Evolutionary conservation across 164 flowering plant genomes (phyloP).

Genomic region (Nymphaea thermarum): DNA sequence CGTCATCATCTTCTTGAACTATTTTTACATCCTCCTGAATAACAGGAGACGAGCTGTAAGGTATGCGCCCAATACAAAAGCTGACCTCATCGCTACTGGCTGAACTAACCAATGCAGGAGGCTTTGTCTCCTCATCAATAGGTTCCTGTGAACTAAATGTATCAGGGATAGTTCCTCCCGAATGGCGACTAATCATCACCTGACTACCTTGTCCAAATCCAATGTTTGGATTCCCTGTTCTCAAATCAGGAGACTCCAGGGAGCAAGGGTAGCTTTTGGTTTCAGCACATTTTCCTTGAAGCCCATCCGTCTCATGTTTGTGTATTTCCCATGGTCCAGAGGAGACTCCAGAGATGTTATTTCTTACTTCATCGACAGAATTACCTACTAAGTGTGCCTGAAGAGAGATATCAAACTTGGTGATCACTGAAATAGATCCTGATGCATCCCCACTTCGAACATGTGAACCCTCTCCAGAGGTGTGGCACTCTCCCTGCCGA

Average conservation of each 20-base stretch:
- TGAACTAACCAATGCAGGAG: constrained; percentile 37
- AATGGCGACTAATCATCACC: constrained; percentile 12
- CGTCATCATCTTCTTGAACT: constrained; percentile 89
- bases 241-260: constrained; percentile 17
- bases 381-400: constrained; percentile 20
- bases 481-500: constrained; percentile 4
- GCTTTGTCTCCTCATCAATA: constrained; percentile 25
- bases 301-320: neutral
- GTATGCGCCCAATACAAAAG: constrained; percentile 19
- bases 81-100: constrained; percentile 38
- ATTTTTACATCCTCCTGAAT: constrained; percentile 39
- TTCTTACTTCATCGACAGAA: constrained; percentile 17
- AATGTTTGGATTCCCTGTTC: constrained; percentile 18
- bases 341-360: constrained; percentile 20
- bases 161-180: constrained; percentile 13
- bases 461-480: constrained; percentile 15
- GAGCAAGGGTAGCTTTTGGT: constrained; percentile 16
- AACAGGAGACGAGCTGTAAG: constrained; percentile 24
- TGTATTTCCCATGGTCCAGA: constrained; percentile 2
- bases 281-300: constrained; percentile 4
- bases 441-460: constrained; percentile 17
- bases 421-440: constrained; percentile 21
- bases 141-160: constrained; percentile 22
- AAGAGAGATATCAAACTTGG: constrained; percentile 29
- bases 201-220: constrained; percentile 13